Evolutionary conservation across 2,329 filamentous ascomycete species (phyloP).

Genomic region (Paecilomyces sp.): DNA sequence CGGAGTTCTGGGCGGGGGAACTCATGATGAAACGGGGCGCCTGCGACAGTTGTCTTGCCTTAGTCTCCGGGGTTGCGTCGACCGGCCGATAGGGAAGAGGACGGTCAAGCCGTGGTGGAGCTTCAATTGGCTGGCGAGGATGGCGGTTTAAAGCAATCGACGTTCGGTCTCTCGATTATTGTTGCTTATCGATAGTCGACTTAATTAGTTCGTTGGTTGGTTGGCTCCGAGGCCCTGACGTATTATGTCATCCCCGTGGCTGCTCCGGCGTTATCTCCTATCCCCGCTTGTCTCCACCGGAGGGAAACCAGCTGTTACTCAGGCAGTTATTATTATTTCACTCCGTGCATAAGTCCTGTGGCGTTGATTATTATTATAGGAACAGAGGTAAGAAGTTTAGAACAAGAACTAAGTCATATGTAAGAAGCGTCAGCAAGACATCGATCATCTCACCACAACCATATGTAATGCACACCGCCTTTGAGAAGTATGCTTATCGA

Average conservation of each 20-base stretch:
- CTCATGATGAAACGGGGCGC: conserved; percentile 18
- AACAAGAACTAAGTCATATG: too few relatives aligned
- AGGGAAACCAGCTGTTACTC: too few relatives aligned
- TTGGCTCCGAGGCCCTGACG: background rate
- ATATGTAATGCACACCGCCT: too few relatives aligned
- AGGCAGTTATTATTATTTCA: too few relatives aligned
- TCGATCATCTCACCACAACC: too few relatives aligned
- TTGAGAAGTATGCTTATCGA: too few relatives aligned
- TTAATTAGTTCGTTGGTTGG: background rate
- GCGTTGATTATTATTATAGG: background rate
- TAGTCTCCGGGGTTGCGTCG: background rate
- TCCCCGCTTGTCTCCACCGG: conserved; percentile 4
- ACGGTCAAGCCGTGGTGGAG: background rate
- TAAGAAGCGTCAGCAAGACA: too few relatives aligned
- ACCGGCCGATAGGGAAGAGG: background rate
- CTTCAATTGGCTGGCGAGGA: background rate
- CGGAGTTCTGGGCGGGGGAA: conserved; percentile 18
- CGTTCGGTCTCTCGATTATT: background rate
- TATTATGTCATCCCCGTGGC: conserved; percentile 10
- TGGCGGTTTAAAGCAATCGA: background rate
- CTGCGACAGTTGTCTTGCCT: background rate
- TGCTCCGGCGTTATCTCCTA: conserved; percentile 13
- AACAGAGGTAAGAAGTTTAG: too few relatives aligned
- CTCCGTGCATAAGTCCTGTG: too few relatives aligned
- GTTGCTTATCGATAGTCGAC: conserved; percentile 12